phyloP scores from a whole-genome alignment of 495 filamentous ascomycete genomes.

The Penicillium manginii region DNA sequence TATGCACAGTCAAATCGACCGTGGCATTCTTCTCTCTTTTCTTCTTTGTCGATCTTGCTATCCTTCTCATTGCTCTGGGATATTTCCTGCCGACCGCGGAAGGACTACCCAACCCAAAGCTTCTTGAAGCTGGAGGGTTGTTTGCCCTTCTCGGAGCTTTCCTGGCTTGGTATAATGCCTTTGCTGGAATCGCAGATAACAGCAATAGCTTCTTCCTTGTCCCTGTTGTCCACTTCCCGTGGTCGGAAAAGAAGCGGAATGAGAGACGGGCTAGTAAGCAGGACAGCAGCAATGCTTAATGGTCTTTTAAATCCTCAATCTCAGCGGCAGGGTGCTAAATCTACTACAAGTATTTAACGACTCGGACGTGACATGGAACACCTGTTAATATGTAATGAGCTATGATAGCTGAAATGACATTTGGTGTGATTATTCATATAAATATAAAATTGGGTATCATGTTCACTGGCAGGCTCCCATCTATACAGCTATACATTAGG shows the following conservation, averaged over 20 bases:
- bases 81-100: slow-evolving; percentile 56
- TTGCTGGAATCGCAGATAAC: slow-evolving; percentile 83
- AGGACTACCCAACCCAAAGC: slow-evolving; percentile 44
- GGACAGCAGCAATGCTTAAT: not conserved
- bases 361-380: not conserved
- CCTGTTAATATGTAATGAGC: no score
- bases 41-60: slow-evolving; percentile 81
- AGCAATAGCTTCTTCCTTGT: slow-evolving; percentile 86
- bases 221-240: slow-evolving; percentile 90
- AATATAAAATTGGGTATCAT: slow-evolving; percentile 5
- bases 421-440: no score
- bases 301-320: no score
- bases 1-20: slow-evolving; percentile 87
- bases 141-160: slow-evolving; percentile 84
- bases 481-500: slow-evolving; percentile 14
- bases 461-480: no score
- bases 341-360: not conserved
- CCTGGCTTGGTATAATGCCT: slow-evolving; percentile 86
- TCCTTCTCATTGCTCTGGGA: slow-evolving; percentile 74
- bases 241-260: slow-evolving; percentile 53
- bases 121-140: slow-evolving; percentile 74
- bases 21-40: slow-evolving; percentile 91
- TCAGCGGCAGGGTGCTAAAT: not conserved
- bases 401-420: no score
- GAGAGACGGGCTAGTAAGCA: slow-evolving; percentile 3